phyloP scores from a whole-genome alignment of 1,284 basidiomycete species.

The Marasmius sp. region DNA sequence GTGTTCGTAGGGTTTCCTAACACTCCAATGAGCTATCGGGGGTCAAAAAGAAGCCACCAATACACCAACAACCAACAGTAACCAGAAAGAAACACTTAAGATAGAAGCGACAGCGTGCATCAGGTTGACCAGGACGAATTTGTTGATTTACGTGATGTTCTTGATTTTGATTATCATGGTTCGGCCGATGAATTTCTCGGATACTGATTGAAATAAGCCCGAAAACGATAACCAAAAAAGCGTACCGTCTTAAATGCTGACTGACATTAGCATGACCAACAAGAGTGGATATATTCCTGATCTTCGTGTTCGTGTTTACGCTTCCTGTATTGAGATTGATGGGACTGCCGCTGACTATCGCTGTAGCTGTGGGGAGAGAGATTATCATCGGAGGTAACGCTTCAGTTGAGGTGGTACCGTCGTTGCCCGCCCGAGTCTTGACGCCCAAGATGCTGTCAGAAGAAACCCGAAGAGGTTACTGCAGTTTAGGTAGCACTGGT shows the following conservation, averaged over 20 bases:
- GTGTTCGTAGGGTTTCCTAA: not conserved
- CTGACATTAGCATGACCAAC: constrained; percentile 20
- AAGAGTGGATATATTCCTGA: constrained; percentile 19
- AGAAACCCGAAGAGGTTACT: constrained; percentile 5
- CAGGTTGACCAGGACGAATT: constrained; percentile 20
- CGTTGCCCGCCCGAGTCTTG: constrained; percentile 11
- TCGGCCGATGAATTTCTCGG: not conserved
- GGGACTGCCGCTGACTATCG: constrained; percentile 15
- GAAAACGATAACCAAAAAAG: not conserved
- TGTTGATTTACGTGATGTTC: constrained; percentile 18
- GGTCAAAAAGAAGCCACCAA: not conserved
- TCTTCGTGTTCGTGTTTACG: constrained; percentile 18
- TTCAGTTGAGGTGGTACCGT: not conserved
- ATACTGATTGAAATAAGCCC: not conserved
- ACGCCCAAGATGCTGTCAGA: constrained; percentile 13
- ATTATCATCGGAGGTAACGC: constrained; percentile 10
- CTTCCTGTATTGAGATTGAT: constrained; percentile 16
- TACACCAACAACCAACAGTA: not conserved
- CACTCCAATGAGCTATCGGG: not conserved
- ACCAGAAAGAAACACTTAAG: not conserved
- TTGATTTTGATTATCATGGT: constrained; percentile 13
- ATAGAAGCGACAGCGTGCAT: constrained; percentile 6
- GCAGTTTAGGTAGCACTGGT: constrained; percentile 12
- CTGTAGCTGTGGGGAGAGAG: constrained; percentile 9
- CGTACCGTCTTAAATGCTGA: constrained; percentile 17